These are phyloP conservation scores for Clitopilus hobsonii DNA, from an alignment of 768 basidiomycete species.

Conservation along the genomic window DNA sequence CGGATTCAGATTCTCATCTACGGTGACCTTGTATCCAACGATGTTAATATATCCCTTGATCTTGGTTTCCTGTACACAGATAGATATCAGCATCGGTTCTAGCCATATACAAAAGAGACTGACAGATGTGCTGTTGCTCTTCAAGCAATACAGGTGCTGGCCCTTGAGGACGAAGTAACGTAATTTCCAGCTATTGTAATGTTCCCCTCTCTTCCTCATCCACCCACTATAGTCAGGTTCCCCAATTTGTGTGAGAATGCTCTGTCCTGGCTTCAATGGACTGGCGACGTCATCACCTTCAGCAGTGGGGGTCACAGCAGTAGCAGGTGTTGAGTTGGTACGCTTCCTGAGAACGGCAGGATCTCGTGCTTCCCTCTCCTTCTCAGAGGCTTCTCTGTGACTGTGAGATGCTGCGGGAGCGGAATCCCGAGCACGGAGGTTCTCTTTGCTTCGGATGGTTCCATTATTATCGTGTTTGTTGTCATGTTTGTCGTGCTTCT, in stretches of 20 bases:
- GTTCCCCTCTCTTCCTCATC: slow-evolving; percentile 94
- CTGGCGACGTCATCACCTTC: slow-evolving; percentile 15
- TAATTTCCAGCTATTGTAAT: slow-evolving; percentile 89
- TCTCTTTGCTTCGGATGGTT: slow-evolving; percentile 7
- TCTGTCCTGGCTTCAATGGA: slow-evolving; percentile 55
- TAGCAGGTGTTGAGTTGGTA: slow-evolving; percentile 30
- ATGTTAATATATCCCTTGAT: slow-evolving; percentile 97
- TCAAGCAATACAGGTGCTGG: slow-evolving; percentile 82
- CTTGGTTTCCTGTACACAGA: slow-evolving; percentile 65
- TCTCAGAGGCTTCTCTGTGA: not conserved
- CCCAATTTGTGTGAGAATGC: slow-evolving; percentile 88
- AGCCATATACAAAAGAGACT: slow-evolving; percentile 20
- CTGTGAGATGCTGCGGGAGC: slow-evolving; percentile 3
- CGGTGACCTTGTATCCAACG: slow-evolving; percentile 85
- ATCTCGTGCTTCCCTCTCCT: slow-evolving; percentile 27
- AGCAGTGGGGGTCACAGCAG: slow-evolving; percentile 8
- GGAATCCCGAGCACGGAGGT: slow-evolving; percentile 3
- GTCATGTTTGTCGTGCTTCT: no score
- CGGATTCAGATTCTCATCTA: slow-evolving; percentile 88
- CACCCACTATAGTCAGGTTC: slow-evolving; percentile 86
- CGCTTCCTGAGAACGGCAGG: slow-evolving; percentile 51
- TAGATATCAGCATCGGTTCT: not conserved
- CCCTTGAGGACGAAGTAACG: slow-evolving; percentile 94
- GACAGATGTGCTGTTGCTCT: slow-evolving; percentile 61
- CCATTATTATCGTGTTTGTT: not conserved